Base-by-base conservation (phyloP, 176 grass and related monocot genomes). In the Otatea glauca region DNA sequence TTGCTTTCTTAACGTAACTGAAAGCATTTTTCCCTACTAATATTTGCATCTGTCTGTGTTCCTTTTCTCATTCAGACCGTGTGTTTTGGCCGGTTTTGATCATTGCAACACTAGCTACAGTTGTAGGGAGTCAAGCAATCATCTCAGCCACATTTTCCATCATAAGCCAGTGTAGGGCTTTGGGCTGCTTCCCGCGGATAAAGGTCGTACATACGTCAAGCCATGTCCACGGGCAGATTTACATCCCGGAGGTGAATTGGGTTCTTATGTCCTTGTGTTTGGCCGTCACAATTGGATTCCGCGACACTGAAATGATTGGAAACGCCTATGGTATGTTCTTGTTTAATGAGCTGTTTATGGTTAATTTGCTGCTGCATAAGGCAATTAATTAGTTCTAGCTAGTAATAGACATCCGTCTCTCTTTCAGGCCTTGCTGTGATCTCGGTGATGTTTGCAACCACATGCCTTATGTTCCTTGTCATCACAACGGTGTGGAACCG, bases 161-260 rank as follows among this genome's bases (percentile, higher is more conserved):
- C 79, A 91, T 97, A 67, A 94, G 94, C 76, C 94, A 97, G 81
- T 97, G 88, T 53, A 87, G 94, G 81, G 92, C 94, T 43, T 73
- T 97, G 44, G 88, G 94, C 53, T 97, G 94, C 51, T 97, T 97
- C 75, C 94, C 94, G 4, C 86, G 86, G 49, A 88, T 97, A 49
- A 97, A 91, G 81, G 91, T 94, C 5, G 75, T 97, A 66, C 94
- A 97, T 84, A 94, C 94, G 0, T 97, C 92, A 12, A 94, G 82
- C 76, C 90, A 89, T 62, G 85, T 97, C 72, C 88, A 94, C 3
- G 92, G 94, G 18, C 94, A 97, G 75, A 91, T 94, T 65, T 97
- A 97, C 92, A 94, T 97, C 77, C 90, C 94, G 32, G 94, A 97
- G 84, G 90, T 94, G 81, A 97, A 97, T 68, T 97, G 94, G 94